Evolutionary conservation across 148 eudicot genomes (phyloP).

Genomic region (Fagopyrum tataricum): DNA sequence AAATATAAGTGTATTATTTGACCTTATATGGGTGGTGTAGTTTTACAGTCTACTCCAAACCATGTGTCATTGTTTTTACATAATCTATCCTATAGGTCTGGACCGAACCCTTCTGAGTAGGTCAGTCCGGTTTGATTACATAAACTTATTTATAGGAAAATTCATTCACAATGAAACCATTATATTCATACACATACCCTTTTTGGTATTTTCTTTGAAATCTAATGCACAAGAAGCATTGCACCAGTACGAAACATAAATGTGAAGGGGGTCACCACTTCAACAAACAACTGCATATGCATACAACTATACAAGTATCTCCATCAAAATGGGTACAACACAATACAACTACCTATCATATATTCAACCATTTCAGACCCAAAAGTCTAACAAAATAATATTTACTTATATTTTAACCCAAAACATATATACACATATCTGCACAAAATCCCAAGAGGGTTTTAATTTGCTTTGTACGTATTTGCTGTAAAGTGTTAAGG

Average conservation of each 20-base stretch:
- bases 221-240: slow-evolving; percentile 5
- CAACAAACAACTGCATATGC: slow-evolving; percentile 1
- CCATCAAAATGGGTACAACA: slow-evolving; percentile 1
- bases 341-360: no score
- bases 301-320: not conserved
- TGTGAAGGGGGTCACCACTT: not conserved
- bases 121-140: no score
- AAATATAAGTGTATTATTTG: no score
- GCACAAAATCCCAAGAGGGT: not conserved
- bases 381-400: no score
- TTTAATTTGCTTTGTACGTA: not conserved
- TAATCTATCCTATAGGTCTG: no score
- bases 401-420: not conserved
- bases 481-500: not conserved
- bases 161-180: not conserved
- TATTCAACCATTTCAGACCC: no score
- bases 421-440: not conserved
- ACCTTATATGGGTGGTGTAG: no score
- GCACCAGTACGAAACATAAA: not conserved
- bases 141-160: no score
- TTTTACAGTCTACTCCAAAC: no score
- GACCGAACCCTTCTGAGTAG: no score
- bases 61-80: no score
- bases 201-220: not conserved
- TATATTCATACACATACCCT: no score